Base-by-base conservation (phyloP, 2,329 filamentous ascomycete genomes). In the Fusarium devonianum region DNA sequence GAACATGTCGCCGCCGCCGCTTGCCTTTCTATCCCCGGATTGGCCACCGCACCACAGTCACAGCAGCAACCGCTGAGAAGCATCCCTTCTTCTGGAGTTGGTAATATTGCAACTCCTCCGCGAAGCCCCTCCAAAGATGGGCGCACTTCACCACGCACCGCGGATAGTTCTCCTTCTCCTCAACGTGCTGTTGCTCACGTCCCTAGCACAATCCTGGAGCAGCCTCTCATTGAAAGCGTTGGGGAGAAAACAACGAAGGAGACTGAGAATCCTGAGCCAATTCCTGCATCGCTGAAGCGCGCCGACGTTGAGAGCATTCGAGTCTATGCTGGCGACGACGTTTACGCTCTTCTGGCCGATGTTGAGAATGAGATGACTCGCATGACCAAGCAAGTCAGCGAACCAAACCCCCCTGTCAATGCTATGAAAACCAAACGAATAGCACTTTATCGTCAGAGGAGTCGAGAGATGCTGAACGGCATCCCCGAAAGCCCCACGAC, bases 1-100 rank as follows among this genome's bases (percentile, higher is more conserved):
- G 89, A 93, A 71, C 89, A 93, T 65, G 85, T 92, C 41, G 89
- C 89, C 35, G 89, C 88, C 12, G 87, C 88, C 3, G 74, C 83
- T 40, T 82, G 82, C 6, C 74, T 88, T 10, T 69, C 74, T 14
- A 26, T 58, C 10, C 39, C 36, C 22, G 53, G 60, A 41, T 49
- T 61, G 30, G 60, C 69, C 14, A 59, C 71, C 12, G 58, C 69
- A 7, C 73, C 68, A 50, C 75, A 78, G 55, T 72, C 70, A 35
- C 65, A 75, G 41, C 75, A 78, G 47, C 69, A 73, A 34, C 72
- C 70, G 37, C 72, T 75, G 65, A 74, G 73, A 16, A 66, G 74
- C 10, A 30, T 44, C 4, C 69, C 72, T 25, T 60, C 72, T 44
- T 66, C 73, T 17, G 67, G 65, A 13, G 66, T 73, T 26, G 68